Evolutionary conservation across 495 filamentous ascomycete species (phyloP).

Genomic region (Pyronema omphalodes): DNA sequence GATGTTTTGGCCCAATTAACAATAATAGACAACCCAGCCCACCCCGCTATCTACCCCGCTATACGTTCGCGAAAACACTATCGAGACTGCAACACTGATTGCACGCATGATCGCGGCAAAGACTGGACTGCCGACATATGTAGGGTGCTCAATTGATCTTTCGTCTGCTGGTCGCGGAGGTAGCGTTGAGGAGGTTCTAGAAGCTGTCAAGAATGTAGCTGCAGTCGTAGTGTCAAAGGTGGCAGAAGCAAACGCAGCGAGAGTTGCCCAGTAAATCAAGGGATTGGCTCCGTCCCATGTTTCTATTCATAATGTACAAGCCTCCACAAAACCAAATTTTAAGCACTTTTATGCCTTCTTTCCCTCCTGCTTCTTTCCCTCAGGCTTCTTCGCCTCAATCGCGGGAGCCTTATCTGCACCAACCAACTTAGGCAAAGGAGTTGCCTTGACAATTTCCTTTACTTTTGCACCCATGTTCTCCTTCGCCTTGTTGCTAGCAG

Average conservation of each 20-base stretch:
- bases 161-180: constrained; percentile 48
- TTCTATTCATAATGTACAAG: background rate
- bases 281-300: background rate
- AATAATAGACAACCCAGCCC: background rate
- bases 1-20: background rate
- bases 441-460: background rate
- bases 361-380: background rate
- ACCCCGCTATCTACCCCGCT: constrained; percentile 57
- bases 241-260: constrained; percentile 15
- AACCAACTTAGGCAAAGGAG: background rate
- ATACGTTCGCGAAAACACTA: constrained; percentile 49
- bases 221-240: constrained; percentile 46
- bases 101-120: constrained; percentile 64
- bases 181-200: constrained; percentile 85
- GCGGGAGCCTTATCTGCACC: no score
- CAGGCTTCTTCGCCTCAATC: background rate
- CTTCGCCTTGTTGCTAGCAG: background rate
- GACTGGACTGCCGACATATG: constrained; percentile 54
- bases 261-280: background rate
- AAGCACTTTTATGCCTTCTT: background rate
- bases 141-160: constrained; percentile 60
- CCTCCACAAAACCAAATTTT: background rate
- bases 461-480: background rate
- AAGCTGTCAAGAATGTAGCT: constrained; percentile 55
- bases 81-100: constrained; percentile 72